Percentiles rank a stretch among this genome's conserved stretches.
phyloP scores from a whole-genome alignment of 2,329 filamentous ascomycete genomes.

The Fusarium mangiferae region DNA sequence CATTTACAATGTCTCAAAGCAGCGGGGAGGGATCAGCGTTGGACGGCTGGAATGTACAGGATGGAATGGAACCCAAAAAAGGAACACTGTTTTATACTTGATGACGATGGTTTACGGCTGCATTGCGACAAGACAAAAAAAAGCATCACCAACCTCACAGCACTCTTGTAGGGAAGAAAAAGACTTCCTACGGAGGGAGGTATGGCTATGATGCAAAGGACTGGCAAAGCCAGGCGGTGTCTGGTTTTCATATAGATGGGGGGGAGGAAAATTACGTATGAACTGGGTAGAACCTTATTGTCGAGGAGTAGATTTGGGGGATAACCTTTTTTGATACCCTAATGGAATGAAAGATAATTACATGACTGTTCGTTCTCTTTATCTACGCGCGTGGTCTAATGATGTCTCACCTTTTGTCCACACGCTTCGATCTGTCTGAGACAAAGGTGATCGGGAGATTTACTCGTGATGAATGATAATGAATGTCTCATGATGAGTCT shows the following conservation, averaged over 20 bases:
- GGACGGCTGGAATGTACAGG: conserved; percentile 37
- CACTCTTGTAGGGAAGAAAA: conserved; percentile 6
- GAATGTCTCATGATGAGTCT: background rate
- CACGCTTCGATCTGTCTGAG: background rate
- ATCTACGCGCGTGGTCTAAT: background rate
- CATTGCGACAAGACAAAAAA: conserved; percentile 43
- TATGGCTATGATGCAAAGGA: conserved; percentile 14
- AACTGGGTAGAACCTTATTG: conserved; percentile 39
- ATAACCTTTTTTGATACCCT: conserved; percentile 37
- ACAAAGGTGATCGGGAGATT: background rate
- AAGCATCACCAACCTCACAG: conserved; percentile 32
- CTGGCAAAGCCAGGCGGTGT: conserved; percentile 29
- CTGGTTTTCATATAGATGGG: conserved; percentile 36
- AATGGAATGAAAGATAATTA: conserved; percentile 41
- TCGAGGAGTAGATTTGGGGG: conserved; percentile 37
- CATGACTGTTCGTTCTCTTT: background rate
- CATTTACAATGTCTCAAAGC: conserved; percentile 36
- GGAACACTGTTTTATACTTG: conserved; percentile 42
- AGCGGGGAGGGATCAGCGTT: conserved; percentile 32
- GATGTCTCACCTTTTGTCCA: background rate
- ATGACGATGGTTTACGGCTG: conserved; percentile 47
- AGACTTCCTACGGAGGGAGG: conserved; percentile 9
- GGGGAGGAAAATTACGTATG: conserved; percentile 38
- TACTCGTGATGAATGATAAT: background rate
- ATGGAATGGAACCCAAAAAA: conserved; percentile 41